A percentile compares a stretch with the other conserved stretches of the same genome.
Conservation (phyloP, 768 basidiomycete species). For the Boletus rex-veris region DNA sequence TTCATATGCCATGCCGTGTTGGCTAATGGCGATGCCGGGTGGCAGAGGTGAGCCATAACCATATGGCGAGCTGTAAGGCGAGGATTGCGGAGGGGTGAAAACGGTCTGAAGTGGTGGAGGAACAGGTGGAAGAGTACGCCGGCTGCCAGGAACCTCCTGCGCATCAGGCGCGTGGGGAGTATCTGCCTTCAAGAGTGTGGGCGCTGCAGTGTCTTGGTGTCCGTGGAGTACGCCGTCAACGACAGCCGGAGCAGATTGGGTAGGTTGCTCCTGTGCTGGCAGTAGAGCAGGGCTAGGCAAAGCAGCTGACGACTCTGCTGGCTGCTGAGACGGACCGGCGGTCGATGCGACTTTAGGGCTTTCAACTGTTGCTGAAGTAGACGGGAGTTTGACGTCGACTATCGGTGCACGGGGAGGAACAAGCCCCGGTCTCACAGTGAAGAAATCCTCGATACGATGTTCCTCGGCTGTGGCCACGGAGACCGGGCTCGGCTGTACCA, state of each 20-base stretch:
- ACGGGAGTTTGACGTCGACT: conserved; percentile 25
- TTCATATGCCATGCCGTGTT: conserved; percentile 79
- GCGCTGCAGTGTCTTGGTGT: conserved; percentile 25
- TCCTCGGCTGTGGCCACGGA: conserved; percentile 32
- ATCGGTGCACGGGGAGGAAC: conserved; percentile 30
- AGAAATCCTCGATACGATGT: conserved; percentile 50
- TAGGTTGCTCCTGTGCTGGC: conserved; percentile 11
- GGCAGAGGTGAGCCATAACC: conserved; percentile 53
- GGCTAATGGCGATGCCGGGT: conserved; percentile 70
- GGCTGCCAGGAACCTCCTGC: conserved; percentile 18
- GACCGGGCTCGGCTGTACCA: conserved; percentile 4
- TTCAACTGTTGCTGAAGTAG: conserved; percentile 23
- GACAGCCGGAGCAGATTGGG: conserved; percentile 4
- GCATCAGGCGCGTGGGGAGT: conserved; percentile 20
- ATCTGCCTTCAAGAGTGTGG: conserved; percentile 30
- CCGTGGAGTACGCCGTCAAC: conserved; percentile 23
- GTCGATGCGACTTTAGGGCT: background rate
- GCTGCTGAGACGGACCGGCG: conserved; percentile 10
- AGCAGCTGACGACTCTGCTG: conserved; percentile 2
- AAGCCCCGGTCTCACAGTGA: conserved; percentile 52
- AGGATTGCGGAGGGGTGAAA: conserved; percentile 40
- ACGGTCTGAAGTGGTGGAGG: conserved; percentile 44
- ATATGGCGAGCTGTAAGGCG: conserved; percentile 68
- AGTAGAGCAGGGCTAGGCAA: conserved; percentile 9
- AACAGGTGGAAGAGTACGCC: conserved; percentile 34